Conservation (phyloP, 768 basidiomycete species). For the Tubosaeta brunneosetosa region DNA sequence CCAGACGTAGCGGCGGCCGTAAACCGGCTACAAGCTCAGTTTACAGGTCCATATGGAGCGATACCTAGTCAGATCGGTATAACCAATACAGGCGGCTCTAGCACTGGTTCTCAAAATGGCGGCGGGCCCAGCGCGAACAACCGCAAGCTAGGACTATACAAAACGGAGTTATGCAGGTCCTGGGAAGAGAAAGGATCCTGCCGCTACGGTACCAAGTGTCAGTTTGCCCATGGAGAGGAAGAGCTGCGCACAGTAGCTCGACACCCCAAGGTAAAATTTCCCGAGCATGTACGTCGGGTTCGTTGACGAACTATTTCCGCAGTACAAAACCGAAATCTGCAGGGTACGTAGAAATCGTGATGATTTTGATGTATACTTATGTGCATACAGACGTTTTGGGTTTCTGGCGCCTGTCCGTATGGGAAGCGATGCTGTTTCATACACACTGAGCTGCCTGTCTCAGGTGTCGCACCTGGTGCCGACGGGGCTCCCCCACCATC, state of each 20-base stretch:
- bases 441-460: slow-evolving; percentile 75
- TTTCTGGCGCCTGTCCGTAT: slow-evolving; percentile 89
- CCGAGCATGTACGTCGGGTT: neutral
- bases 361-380: slow-evolving; percentile 3
- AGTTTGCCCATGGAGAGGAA: slow-evolving; percentile 90
- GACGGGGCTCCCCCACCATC: slow-evolving; percentile 52
- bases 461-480: slow-evolving; percentile 53
- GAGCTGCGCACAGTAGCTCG: slow-evolving; percentile 80
- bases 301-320: slow-evolving; percentile 16
- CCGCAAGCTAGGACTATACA: slow-evolving; percentile 85
- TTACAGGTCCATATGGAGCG: slow-evolving; percentile 50
- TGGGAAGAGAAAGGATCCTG: slow-evolving; percentile 91
- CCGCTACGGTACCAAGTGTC: slow-evolving; percentile 84
- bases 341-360: slow-evolving; percentile 47
- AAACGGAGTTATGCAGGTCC: slow-evolving; percentile 85
- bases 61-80: slow-evolving; percentile 43
- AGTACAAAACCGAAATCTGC: slow-evolving; percentile 95
- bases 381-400: slow-evolving; percentile 75
- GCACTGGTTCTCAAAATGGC: slow-evolving; percentile 30
- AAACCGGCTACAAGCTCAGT: slow-evolving; percentile 55
- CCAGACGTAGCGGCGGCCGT: slow-evolving; percentile 56
- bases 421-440: slow-evolving; percentile 94
- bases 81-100: slow-evolving; percentile 37
- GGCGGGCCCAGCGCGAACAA: slow-evolving; percentile 87
- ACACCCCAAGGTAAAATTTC: slow-evolving; percentile 73